Evolutionary conservation across 2,329 filamentous ascomycete species (phyloP).

Genomic region (Paraconiothyrium brasiliense): DNA sequence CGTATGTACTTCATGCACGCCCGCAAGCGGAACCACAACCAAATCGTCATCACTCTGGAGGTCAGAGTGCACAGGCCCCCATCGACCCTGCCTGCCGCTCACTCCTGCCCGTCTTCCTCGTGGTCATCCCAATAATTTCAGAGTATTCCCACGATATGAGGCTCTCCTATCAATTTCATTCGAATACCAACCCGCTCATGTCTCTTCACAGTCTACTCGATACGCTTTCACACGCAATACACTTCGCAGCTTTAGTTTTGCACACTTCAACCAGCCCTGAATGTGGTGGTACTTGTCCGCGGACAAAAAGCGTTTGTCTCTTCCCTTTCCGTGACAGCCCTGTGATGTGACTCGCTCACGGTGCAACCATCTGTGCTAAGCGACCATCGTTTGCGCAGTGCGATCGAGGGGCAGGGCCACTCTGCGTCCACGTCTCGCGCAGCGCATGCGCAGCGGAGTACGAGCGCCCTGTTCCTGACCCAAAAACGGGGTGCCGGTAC

Average conservation of each 20-base stretch:
- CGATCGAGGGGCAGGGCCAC: background rate
- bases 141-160: background rate
- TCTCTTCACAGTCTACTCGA: background rate
- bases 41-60: no score
- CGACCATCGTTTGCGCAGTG: constrained; percentile 1
- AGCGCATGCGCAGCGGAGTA: background rate
- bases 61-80: background rate
- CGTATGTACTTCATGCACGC: no score
- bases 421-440: background rate
- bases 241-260: no score
- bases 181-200: no score
- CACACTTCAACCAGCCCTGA: no score
- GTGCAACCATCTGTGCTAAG: background rate
- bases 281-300: background rate
- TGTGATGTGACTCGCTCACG: constrained; percentile 9
- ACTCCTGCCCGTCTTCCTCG: background rate
- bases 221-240: no score
- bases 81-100: background rate
- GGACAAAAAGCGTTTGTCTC: background rate
- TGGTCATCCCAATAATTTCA: background rate
- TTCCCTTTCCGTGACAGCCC: background rate
- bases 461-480: background rate
- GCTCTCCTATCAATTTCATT: no score
- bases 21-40: no score
- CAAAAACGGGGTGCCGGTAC: constrained; percentile 6